Percentiles rank a stretch among this genome's conserved stretches.
These are phyloP conservation scores for Boletus sp. DNA, from an alignment of 768 basidiomycete species.

Conservation along the genomic window DNA sequence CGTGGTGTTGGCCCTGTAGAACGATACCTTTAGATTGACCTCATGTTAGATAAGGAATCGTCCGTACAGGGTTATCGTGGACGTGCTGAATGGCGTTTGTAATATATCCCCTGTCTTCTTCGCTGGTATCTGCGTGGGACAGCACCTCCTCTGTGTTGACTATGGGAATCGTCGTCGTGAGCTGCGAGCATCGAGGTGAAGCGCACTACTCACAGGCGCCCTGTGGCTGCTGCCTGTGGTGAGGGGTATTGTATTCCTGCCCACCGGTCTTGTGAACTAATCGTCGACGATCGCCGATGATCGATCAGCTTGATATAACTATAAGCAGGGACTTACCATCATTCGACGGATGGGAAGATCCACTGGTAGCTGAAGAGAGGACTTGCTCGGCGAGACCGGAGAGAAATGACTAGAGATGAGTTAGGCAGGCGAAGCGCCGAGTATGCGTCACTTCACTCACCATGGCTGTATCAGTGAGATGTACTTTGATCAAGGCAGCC, in stretches of 20 bases:
- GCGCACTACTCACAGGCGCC: constrained; percentile 24
- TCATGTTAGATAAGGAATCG: not conserved
- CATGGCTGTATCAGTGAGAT: constrained; percentile 18
- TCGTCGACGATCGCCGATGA: constrained; percentile 7
- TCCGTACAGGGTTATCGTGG: constrained; percentile 18
- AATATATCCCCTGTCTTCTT: constrained; percentile 10
- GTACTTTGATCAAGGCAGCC: constrained; percentile 6
- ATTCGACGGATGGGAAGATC: not conserved
- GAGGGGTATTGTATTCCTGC: constrained; percentile 57
- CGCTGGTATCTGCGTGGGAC: constrained; percentile 40
- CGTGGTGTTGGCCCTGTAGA: constrained; percentile 14
- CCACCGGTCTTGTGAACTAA: constrained; percentile 61
- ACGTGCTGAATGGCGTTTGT: constrained; percentile 23
- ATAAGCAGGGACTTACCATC: constrained; percentile 4
- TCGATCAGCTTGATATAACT: constrained; percentile 7
- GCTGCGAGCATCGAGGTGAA: constrained; percentile 6
- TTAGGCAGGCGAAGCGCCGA: not conserved
- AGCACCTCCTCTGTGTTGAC: constrained; percentile 67
- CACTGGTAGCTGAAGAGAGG: constrained; percentile 44
- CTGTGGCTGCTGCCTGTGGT: constrained; percentile 37
- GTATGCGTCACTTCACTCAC: constrained; percentile 10
- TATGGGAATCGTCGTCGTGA: constrained; percentile 25
- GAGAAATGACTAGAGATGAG: constrained; percentile 54
- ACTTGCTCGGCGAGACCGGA: constrained; percentile 72
- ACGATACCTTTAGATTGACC: not conserved